Evolutionary conservation across 257 asterid species (phyloP), one percentile per base, ranked within the genome.

Genomic region (Nicotiana noctiflora): DNA sequence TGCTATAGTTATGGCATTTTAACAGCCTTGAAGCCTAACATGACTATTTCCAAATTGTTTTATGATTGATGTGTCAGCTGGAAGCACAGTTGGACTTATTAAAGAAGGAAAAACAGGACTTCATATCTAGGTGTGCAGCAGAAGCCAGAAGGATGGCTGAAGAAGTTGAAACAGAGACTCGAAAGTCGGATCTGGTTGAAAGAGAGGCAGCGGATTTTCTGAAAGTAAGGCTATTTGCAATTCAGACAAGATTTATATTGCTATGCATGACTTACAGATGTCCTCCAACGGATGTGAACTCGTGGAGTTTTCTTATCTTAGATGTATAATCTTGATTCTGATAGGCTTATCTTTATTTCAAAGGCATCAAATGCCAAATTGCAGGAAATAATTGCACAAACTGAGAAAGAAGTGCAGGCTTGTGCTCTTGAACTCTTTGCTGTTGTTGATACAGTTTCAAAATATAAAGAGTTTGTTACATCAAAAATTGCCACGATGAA

Each of bases 111-210:
- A 77, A 82, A 51, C 91, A 88, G 31, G 97, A 87, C 62, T 88
- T 84, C 81, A 78, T 92, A 31, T 88, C 94, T 23, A 86, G 87
- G 80, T 81, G 92, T 84, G 90, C 90, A 82, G 81, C 88, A 23
- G 93, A 92, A 85, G 98, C 97, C 49, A 84, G 87, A 68, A 88
- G 82, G 83, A 82, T 92, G 85, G 90, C 81, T n/a, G 97, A 88
- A 57, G 93, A 90, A 81, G 85, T 88, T 64, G 93, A 91, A 66
- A 79, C 65, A 77, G 93, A 93, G 83, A 88, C 83, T 61, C 87
- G 67, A 18, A 89, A 85, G 56, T 77, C 90, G 86, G 88, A 85
- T 56, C 68, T 34, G 61, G 87, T 88, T 9, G 97, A 93, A 88
- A 91, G 89, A 65, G 97, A 90, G 84, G 95, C 91, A 5, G 88